Base-by-base conservation (phyloP, 148 eudicot genomes). In the Camellia sinensis region DNA sequence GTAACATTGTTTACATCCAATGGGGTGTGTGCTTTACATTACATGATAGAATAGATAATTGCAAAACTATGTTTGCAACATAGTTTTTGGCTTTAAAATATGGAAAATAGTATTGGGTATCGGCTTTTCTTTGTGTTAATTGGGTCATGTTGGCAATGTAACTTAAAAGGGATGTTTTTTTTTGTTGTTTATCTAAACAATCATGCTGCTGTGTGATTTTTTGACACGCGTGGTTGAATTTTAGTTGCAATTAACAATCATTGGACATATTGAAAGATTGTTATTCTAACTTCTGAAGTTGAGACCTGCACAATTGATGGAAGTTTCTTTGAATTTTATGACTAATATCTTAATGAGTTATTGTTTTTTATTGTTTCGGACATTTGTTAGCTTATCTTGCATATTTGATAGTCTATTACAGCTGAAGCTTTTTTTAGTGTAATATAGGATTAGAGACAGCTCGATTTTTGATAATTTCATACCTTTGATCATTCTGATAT, bases 401-500 rank as follows among this genome's bases (percentile, higher is more conserved):
- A 37, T 56, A 60, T 37, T 69, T 54, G 37, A 19, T 68, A 45
- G 63, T 59, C 9, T 76, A 11, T 61, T 67, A 61, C 21, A 6
- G 11, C 40, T 66, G 48, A 22, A 68, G 14, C 60, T 54, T 71
- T 29, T 29, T 79, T 60, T 45, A 21, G 48, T 52, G 75, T 56
- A 37, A 79, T 71, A 43, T 44, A 22, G 62, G 67, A n/a, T 76
- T 4, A 6, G 14, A 56, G 37, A 29, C 40, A 46, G 41, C 43
- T 70, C 14, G 1, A 45, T 15, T 57, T 74, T 18, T 15, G 1
- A 59, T 17, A 59, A 59, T 50, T 59, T 77, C 64, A 43, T 11
- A 40, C 29, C 59, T 80, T 80, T 84, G 46, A 84, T 77, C 17
- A 54, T 59, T 80, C 69, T 78, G 68, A 48, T 75, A 60, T 50